These are phyloP conservation scores for Phtheirospermum japonicum DNA, from an alignment of 257 asterid species.

Conservation along the genomic window DNA sequence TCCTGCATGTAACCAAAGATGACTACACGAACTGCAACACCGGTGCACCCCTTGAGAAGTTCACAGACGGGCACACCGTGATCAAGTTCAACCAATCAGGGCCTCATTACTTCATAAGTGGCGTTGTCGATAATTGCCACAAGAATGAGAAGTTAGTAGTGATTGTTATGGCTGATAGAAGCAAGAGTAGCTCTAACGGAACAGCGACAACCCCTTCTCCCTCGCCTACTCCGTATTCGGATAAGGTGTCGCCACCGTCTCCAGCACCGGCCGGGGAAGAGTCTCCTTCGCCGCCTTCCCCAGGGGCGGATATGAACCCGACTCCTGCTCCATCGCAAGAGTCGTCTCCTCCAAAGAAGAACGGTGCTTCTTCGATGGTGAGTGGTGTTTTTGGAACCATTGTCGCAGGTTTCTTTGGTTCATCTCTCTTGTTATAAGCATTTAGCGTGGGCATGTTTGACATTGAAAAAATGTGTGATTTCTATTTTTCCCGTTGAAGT, in stretches of 20 bases:
- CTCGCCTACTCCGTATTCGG: conserved; percentile 31
- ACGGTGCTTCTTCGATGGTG: conserved; percentile 34
- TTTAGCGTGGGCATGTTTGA: conserved; percentile 34
- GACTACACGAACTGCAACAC: conserved; percentile 58
- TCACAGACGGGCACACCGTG: conserved; percentile 52
- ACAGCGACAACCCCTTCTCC: conserved; percentile 38
- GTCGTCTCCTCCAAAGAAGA: conserved; percentile 53
- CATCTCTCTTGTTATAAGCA: conserved; percentile 34
- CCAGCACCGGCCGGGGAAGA: conserved; percentile 42
- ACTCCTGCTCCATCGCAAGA: conserved; percentile 54
- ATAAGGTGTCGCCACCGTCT: conserved; percentile 37
- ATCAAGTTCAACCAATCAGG: conserved; percentile 55
- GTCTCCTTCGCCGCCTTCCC: conserved; percentile 39
- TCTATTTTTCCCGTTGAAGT: background rate
- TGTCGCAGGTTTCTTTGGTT: conserved; percentile 43
- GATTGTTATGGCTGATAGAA: conserved; percentile 74
- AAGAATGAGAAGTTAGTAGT: conserved; percentile 60
- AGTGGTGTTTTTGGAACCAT: conserved; percentile 32
- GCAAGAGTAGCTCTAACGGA: conserved; percentile 20
- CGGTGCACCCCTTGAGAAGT: conserved; percentile 41
- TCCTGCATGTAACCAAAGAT: conserved; percentile 56
- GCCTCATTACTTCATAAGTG: conserved; percentile 72
- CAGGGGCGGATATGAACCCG: conserved; percentile 31
- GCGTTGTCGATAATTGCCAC: conserved; percentile 58
- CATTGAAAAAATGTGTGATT: background rate